Evolutionary conservation across 2,329 filamentous ascomycete species (phyloP), one percentile per base, ranked within the genome.

Genomic region (Ceratocystis alfenasii): DNA sequence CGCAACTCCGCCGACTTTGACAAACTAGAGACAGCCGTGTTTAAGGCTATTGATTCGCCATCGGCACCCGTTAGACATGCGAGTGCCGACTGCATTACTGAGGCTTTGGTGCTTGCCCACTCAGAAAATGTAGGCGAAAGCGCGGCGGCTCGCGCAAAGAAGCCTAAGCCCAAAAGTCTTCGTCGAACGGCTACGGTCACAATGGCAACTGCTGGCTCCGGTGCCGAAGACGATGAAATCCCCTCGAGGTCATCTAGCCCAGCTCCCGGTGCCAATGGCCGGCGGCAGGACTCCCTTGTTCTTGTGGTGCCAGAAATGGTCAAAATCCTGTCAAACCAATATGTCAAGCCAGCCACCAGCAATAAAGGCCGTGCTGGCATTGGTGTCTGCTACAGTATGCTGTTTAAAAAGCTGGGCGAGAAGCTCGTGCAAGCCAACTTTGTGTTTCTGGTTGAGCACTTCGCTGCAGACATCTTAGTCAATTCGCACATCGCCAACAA

Each of bases 1-100:
- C 87, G 91, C 72, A 95, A 95, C 72, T 85, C 87, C 15, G 87
- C 82, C 73, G 94, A 99, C 73, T 96, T 95, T 72, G 94, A 99
- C 70, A 90, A 88, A 73, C 76, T 97, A 22, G 91, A 93, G 75
- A 83, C 83, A 44, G 84, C 87, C 5, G 78, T 95, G 17, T 94
- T 91, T 82, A 97, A 95, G 75, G 83, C 87, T 0, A 87, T 95
- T 68, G 94, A 99, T 70, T 92, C 87, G 45, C 76, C 85, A 1
- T 88, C 87, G 62, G 77, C 86, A 0, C 81, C 86, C 33, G 90
- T 95, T 63, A 84, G 94, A 68, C 89, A 93, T 75, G 89, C 92
- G 1, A 90, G 90, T 2, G 92, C 91, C 5, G 89, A 90, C 65
- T 93, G 89, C 73, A 80, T 97, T 67, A 88, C 91, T 8, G 85